Evolutionary conservation across 352 stramenopile species (phyloP), one percentile per base, ranked within the genome.

Genomic region (Elongisporangium anandrum): DNA sequence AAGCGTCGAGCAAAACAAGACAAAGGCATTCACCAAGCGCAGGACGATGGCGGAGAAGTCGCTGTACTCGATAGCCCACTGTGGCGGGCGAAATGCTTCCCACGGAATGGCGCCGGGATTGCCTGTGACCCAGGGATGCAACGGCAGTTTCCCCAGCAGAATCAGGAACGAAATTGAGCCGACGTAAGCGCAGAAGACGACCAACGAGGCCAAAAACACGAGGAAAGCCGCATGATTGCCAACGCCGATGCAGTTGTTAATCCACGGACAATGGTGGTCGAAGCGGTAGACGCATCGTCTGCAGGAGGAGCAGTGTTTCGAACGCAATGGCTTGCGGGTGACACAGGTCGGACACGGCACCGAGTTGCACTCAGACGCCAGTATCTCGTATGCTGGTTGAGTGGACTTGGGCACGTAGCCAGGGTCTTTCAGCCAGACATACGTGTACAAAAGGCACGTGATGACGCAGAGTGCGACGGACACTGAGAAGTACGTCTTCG

Each of bases 221-320:
- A 94, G 64, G 48, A 94, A 94, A 20, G 69, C 84, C 50, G 68
- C 65, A 60, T 94, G 85, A 57, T 94, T 94, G 21, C 77, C 72
- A 9, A 85, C 66, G 9, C 85, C 85, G 50, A 94, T 72, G 60
- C 85, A 94, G 63, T 94, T 94, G 69, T 91, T 92, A 54, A 94
- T 88, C 85, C 85, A 94, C 45, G 85, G 85, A 65, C 85, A 94
- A 58, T 94, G 85, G 60, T 94, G 85, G 60, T 94, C 85, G 52
- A 94, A 94, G 17, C 85, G 85, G 50, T 91, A 71, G 29, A 94
- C 82, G 52, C 85, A 94, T 22, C 85, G 82, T 20, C 79, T 69
- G 48, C 85, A 94, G 5, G 85, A 85, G 8, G 82, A 86, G 60
- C 85, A 94, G 63, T 94, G 85, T 56, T 94, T 94, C 12, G 82